Evolutionary conservation across 352 stramenopile species (phyloP).

Genomic region (Elongisporangium anandrum): DNA sequence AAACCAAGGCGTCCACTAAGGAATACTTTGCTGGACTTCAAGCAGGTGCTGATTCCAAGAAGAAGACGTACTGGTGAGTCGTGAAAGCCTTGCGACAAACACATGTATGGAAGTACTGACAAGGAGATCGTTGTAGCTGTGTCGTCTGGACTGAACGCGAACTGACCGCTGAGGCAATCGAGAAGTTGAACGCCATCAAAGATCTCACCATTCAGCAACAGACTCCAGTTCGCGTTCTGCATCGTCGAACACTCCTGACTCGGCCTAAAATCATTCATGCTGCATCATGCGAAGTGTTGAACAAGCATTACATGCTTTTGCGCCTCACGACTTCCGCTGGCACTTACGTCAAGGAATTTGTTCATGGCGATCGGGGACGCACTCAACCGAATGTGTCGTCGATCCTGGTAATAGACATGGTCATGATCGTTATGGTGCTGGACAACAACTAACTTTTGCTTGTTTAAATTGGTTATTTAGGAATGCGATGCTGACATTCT

Average conservation of each 20-base stretch:
- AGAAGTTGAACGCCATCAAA: constrained; percentile 74
- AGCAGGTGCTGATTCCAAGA: constrained; percentile 78
- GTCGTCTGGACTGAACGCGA: constrained; percentile 70
- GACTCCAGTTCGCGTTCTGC: constrained; percentile 97
- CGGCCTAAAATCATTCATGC: constrained; percentile 89
- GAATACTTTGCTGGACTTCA: constrained; percentile 81
- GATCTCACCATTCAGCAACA: constrained; percentile 92
- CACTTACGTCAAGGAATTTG: constrained; percentile 99
- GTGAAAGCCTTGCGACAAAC: neutral
- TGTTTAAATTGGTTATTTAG: constrained; percentile 28
- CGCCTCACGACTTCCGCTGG: constrained; percentile 93
- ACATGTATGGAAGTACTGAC: constrained; percentile 1
- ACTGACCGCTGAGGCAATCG: constrained; percentile 48
- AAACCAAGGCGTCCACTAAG: constrained; percentile 68
- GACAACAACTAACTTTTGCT: constrained; percentile 15
- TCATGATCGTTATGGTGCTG: constrained; percentile 1
- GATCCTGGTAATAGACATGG: constrained; percentile 57
- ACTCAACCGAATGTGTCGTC: constrained; percentile 94
- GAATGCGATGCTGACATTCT: constrained; percentile 94
- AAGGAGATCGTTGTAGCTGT: constrained; percentile 28
- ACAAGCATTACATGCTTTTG: constrained; percentile 97
- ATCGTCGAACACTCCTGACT: constrained; percentile 93
- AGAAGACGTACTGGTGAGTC: constrained; percentile 83
- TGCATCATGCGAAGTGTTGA: constrained; percentile 87
- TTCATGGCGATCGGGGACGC: constrained; percentile 97